Evolutionary conservation across 805 yeast species (phyloP), one percentile per base, ranked within the genome.

Genomic region (Yarrowia hollandica): DNA sequence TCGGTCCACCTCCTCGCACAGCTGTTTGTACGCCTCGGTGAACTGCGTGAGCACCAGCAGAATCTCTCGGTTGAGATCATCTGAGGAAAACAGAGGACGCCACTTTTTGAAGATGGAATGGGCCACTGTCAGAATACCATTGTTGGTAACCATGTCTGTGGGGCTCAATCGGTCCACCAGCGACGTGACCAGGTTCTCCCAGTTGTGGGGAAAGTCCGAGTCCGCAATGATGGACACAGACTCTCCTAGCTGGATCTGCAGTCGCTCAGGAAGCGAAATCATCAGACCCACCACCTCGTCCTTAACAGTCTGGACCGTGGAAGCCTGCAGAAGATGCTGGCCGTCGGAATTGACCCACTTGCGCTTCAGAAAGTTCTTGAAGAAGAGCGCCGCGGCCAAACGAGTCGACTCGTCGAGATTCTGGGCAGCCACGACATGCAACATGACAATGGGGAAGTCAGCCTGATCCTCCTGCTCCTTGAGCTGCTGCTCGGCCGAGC

Each of bases 31-130:
- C 2, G 98, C 96, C 48, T 75, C 76, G 8, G 87, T 81, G 74
- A 94, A 94, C 67, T 87, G 88, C 60, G 83, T 88, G 64, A 94
- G 76, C 1, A 94, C 99, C 69, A 88, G 77, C 69, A 86, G 83
- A 68, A 94, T 94, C 69, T 94, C 99, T 60, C 82, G 69, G 70
- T 90, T 91, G 59, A 94, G 79, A 44, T 84, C 97, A 69, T 95
- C 96, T 1, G 96, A 86, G 66, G 97, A 81, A 69, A 89, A 90
- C 60, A 92, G 76, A 1, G 97, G 96, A 68, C 99, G 81, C 99
- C 99, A 94, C 73, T 96, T 84, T 71, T 87, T 90, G 75, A 92
- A 95, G 62, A 94, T 92, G 0, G 97, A 88, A 71, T 94, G 99
- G 5, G 97, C 95, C 18, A 95, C 98, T 9, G 83, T 80, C 60